Conservation (phyloP, 495 filamentous ascomycete species). For the Lepidopterella palustris region DNA sequence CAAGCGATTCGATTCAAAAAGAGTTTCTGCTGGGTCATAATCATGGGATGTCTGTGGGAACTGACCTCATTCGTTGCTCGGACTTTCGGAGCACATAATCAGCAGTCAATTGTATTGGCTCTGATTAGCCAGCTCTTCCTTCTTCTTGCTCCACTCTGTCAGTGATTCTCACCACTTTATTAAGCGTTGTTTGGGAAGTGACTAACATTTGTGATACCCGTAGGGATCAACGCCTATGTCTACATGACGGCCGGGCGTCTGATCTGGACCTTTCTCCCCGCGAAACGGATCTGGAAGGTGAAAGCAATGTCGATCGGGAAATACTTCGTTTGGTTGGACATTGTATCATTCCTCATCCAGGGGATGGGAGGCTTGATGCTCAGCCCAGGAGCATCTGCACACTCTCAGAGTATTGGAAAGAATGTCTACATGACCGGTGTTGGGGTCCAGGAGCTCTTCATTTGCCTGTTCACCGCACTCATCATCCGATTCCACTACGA, state of each 20-base stretch:
- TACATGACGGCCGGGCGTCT: constrained; percentile 64
- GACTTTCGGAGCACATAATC: constrained; percentile 36
- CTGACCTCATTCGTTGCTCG: constrained; percentile 39
- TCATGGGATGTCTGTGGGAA: constrained; percentile 45
- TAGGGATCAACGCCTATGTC: constrained; percentile 58
- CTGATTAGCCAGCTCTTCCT: constrained; percentile 36
- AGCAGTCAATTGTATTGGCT: constrained; percentile 33
- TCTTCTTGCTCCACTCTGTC: constrained; percentile 42
- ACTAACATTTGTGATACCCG: not conserved
- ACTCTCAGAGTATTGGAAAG: constrained; percentile 41
- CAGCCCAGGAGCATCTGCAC: constrained; percentile 10
- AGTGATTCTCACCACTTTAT: constrained; percentile 9
- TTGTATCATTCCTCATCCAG: constrained; percentile 60
- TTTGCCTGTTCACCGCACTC: constrained; percentile 46
- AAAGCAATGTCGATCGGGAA: constrained; percentile 45
- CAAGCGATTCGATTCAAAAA: constrained; percentile 24
- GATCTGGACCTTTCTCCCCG: constrained; percentile 50
- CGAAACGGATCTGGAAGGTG: constrained; percentile 43
- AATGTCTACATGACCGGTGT: constrained; percentile 59
- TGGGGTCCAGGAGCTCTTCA: constrained; percentile 54
- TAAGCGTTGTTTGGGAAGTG: not conserved
- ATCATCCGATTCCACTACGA: constrained; percentile 46
- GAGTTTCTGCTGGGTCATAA: constrained; percentile 45
- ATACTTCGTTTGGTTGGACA: constrained; percentile 59
- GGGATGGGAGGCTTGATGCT: constrained; percentile 46